Base-by-base conservation (phyloP, 768 basidiomycete genomes). In the Phlebiopsis flavidoalba region DNA sequence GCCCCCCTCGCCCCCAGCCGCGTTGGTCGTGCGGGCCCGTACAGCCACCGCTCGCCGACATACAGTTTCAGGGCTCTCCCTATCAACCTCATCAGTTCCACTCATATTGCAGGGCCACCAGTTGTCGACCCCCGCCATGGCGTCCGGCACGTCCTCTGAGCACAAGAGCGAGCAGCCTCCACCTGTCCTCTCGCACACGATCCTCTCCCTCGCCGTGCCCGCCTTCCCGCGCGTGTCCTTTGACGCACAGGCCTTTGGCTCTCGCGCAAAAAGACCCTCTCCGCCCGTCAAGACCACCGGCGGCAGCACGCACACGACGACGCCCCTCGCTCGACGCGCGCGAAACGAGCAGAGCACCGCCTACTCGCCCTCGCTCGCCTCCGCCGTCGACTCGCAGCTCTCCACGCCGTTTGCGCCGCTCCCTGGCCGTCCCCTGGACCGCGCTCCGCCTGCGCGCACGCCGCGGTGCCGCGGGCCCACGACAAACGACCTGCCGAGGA, bases 401-500 rank as follows among this genome's bases (percentile, higher is more conserved):
- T 61, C 60, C 14, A 43, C 59, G 19, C 59, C 59, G 15, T 40
- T 57, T 40, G 53, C 33, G 10, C 60, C 60, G 8, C 53, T 61
- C 8, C 5, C 45, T n/a, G n/a, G 8, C 21, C 54, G 53, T 53
- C 55, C 36, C 49, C 14, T 36, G 26, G 31, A 47, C 56, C 35
- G 47, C 53, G 22, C 53, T 35, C n/a, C 50, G 43, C 49, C 37
- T 10, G 15, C 19, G 54, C 40, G 12, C 35, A 54, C 53, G 54
- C 58, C 21, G 51, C 66, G 22, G 52, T 69, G 12, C 69, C 72
- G 36, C n/a, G n/a, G n/a, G n/a, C 67, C 70, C 40, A 74, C 70
- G 24, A 63, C 66, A 19, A 76, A 77, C 64, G 70, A 72, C 14
- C 71, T 76, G 24, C 71, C 57, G 67, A 69, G 14, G 64, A 64